Conservation (phyloP, 345 rosid genomes). For the Gossypium sturtianum region DNA sequence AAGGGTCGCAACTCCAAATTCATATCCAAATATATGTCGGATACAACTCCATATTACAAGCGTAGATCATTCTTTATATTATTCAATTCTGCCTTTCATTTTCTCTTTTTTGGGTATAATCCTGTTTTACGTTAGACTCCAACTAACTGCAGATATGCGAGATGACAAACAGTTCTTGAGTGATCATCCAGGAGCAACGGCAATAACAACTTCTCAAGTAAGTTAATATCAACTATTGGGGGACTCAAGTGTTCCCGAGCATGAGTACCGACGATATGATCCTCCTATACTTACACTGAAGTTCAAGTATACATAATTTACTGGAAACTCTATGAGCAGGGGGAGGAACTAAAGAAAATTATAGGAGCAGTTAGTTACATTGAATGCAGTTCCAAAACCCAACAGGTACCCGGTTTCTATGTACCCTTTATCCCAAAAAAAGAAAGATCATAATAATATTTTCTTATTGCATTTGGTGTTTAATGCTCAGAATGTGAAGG, state of each 20-base stretch:
- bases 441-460: neutral
- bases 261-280: neutral
- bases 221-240: neutral
- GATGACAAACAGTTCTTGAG: neutral
- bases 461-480: neutral
- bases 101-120: neutral
- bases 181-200: neutral
- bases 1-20: too few species aligned
- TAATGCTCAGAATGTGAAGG: neutral
- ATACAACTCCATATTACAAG: too few species aligned
- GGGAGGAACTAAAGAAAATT: neutral
- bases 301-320: neutral
- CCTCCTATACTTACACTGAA: too few species aligned
- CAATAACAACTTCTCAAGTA: neutral
- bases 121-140: neutral
- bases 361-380: neutral
- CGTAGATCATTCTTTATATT: too few species aligned
- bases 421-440: neutral
- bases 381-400: neutral
- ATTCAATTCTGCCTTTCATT: neutral
- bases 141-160: neutral
- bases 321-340: neutral
- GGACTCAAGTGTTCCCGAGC: too few species aligned
- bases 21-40: too few species aligned
- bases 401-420: neutral